Conservation (phyloP, 2,329 filamentous ascomycete genomes). For the Penicillium sclerotiorum region DNA sequence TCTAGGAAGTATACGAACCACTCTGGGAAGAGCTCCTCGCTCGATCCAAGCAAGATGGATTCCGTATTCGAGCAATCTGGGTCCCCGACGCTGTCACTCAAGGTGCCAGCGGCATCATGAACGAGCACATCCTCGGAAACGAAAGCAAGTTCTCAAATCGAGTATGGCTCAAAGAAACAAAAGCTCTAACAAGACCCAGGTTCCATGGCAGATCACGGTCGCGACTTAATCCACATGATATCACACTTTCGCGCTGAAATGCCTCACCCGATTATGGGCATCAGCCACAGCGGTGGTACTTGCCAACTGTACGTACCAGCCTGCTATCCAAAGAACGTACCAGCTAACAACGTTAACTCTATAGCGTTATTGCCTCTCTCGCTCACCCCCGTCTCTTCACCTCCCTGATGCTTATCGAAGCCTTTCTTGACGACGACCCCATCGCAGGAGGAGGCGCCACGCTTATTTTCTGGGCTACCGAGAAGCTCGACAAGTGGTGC, state of each 20-base stretch:
- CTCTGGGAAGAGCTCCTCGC: conserved; percentile 76
- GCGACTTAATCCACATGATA: conserved; percentile 69
- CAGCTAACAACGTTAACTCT: conserved; percentile 32
- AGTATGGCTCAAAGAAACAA: no score
- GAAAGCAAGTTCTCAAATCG: conserved; percentile 71
- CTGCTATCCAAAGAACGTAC: background rate
- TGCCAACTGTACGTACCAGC: conserved; percentile 54
- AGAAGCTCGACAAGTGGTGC: conserved; percentile 70
- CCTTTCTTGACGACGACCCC: conserved; percentile 9
- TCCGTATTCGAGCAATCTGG: conserved; percentile 75
- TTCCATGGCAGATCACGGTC: conserved; percentile 73
- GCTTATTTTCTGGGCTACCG: background rate
- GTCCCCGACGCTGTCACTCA: conserved; percentile 79
- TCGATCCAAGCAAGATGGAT: conserved; percentile 54
- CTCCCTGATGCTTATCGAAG: conserved; percentile 73
- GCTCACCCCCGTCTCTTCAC: conserved; percentile 76
- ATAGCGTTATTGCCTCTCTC: conserved; percentile 59
- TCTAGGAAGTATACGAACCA: conserved; percentile 79
- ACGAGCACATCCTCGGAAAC: conserved; percentile 71
- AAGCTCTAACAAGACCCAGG: conserved; percentile 9
- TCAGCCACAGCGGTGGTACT: conserved; percentile 85
- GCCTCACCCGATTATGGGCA: conserved; percentile 67
- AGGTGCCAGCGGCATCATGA: conserved; percentile 72
- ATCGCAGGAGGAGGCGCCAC: conserved; percentile 4
- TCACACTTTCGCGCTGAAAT: conserved; percentile 36